phyloP scores from a whole-genome alignment of 2,329 filamentous ascomycete genomes.

The Fusarium compactum region DNA sequence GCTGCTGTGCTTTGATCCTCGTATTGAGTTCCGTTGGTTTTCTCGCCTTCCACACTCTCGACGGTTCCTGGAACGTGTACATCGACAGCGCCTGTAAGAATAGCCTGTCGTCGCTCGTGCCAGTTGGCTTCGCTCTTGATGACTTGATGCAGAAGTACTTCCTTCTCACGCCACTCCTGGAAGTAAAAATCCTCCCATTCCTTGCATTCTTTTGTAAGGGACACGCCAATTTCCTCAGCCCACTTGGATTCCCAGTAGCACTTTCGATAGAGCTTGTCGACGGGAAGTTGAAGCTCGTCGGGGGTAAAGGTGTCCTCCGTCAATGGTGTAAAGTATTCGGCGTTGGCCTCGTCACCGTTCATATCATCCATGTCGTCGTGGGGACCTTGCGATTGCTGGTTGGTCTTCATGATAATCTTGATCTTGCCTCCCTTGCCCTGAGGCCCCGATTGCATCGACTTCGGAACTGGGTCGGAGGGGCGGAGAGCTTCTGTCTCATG shows the following conservation, averaged over 20 bases:
- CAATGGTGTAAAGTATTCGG: slow-evolving; percentile 69
- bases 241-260: slow-evolving; percentile 79
- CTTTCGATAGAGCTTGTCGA: slow-evolving; percentile 73
- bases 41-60: slow-evolving; percentile 45
- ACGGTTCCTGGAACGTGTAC: slow-evolving; percentile 56
- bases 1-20: slow-evolving; percentile 21
- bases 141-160: slow-evolving; percentile 80
- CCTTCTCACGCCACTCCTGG: slow-evolving; percentile 83
- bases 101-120: slow-evolving; percentile 68
- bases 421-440: slow-evolving; percentile 64
- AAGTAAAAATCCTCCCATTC: slow-evolving; percentile 74
- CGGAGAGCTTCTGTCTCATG: slow-evolving; percentile 95
- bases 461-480: slow-evolving; percentile 80
- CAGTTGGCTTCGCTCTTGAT: slow-evolving; percentile 75
- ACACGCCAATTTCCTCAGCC: slow-evolving; percentile 75
- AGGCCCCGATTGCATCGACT: slow-evolving; percentile 69
- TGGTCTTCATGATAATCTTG: slow-evolving; percentile 74
- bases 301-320: slow-evolving; percentile 71
- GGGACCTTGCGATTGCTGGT: slow-evolving; percentile 66
- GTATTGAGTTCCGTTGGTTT: slow-evolving; percentile 40
- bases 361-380: slow-evolving; percentile 69
- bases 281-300: slow-evolving; percentile 71
- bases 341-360: slow-evolving; percentile 66
- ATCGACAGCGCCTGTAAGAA: slow-evolving; percentile 63
- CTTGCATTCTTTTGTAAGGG: slow-evolving; percentile 73